Base-by-base conservation (phyloP, 257 asterid genomes). In the Ilex aquifolium region DNA sequence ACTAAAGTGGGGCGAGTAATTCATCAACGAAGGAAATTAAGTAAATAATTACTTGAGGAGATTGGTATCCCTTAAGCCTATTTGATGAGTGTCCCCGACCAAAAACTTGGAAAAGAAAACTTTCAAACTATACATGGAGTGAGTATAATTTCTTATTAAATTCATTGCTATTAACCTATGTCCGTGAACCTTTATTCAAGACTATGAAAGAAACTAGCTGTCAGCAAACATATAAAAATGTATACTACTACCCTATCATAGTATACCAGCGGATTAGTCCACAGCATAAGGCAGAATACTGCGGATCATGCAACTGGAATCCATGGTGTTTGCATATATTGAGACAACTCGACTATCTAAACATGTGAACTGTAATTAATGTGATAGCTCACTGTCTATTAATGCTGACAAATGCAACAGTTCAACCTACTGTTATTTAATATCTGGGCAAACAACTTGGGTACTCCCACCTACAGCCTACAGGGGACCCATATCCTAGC, bases 401-500 rank as follows among this genome's bases (percentile, higher is more conserved):
- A 65, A 78, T 72, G 40, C 57, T 65, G 73, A 57, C 67, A 61
- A 31, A 72, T 66, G 58, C 65, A 63, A 60, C 61, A 36, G 5
- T 4, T 4, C 8, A 36, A 8, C 42, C 67, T 64, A 56, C 60
- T 59, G 68, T 56, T 60, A 67, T 73, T 79, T 63, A 77, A 71
- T 76, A 71, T 31, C 21, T 32, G 61, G 77, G 75, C 81, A 78
- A 79, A 69, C 75, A 69, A 68, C 65, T 71, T 67, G 65, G 77
- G 73, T 71, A 40, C 56, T 67, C 79, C 82, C 69, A 74, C 74
- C 68, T 31, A 71, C 15, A 58, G 51, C 50, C 13, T 58, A 5
- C 31, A 17, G 56, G 70, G 86, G 79, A 58, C 78, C 87, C 80
- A 55, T 74, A 31, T 73, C 60, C 52, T 57, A 56, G 61, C 70